Evolutionary conservation across 768 basidiomycete species (phyloP), one percentile per base, ranked within the genome.

Genomic region (Lactarius vividus): DNA sequence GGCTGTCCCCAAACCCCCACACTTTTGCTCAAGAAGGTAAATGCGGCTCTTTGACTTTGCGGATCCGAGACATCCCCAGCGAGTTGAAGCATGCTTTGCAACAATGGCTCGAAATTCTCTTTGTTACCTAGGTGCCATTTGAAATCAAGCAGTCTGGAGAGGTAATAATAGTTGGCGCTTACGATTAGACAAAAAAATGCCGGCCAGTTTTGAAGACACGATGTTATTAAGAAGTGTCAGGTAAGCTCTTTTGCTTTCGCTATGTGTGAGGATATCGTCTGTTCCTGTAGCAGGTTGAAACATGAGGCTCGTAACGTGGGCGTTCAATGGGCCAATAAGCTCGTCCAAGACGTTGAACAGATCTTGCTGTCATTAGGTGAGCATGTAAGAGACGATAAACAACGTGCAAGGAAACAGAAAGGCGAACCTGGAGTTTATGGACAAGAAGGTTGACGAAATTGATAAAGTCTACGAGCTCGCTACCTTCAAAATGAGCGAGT

Each of bases 401-500:
- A 54, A 16, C 31, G 26, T 46, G 35, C 28, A 23, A 33, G 42
- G n/a, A 23, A 20, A 40, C 2, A 28, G 67, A n/a, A 23, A 23
- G 49, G 26, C 75, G 62, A 66, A 94, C 96, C 82, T 94, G 92
- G 62, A 98, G 84, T 74, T 92, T 92, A 75, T 96, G 94, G 60
- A 96, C 88, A 61, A 98, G 79, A 10, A 97, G 80, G 8, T 90
- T 90, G 62, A 99, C 90, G 80, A 99, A 98, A 72, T 89, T 91
- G 83, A 98, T 89, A 72, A 98, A 96, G 73, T 99, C 97, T 33
- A 91, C 88, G 64, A 99, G 79, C 76, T 99, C 97, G 8, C 89
- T 85, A 1, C 94, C 89, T 70, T 97, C 94, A 72, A 96, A 95
- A 71, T 96, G 92, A 3, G 88, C 84, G 59, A 98, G 85, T n/a